Percentiles rank a stretch among this genome's conserved stretches.
Evolutionary conservation across 768 basidiomycete species (phyloP).

Genomic region (Fomitopsis serialis): DNA sequence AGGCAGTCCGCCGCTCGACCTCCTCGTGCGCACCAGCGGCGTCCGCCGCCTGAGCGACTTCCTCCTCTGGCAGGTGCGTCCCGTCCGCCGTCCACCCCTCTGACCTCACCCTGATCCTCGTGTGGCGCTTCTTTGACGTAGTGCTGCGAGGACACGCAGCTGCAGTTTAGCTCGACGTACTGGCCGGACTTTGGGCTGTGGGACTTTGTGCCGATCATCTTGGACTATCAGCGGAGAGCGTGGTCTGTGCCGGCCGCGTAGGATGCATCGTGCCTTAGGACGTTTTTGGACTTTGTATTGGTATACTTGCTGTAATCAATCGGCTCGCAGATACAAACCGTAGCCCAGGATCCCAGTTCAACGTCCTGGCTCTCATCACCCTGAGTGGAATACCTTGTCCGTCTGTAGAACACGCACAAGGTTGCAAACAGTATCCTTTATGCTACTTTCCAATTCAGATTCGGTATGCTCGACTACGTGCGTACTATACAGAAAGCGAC

Average conservation of each 20-base stretch:
- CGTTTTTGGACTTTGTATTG: background rate
- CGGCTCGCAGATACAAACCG: no score
- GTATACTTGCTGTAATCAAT: background rate
- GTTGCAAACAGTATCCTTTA: no score
- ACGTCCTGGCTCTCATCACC: no score
- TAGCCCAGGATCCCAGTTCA: no score
- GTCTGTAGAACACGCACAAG: no score
- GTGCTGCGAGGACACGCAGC: constrained; percentile 78
- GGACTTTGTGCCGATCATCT: constrained; percentile 82
- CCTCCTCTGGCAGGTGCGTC: constrained; percentile 89
- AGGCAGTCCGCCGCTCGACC: constrained; percentile 78
- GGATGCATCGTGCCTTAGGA: background rate
- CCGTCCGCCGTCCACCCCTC: background rate
- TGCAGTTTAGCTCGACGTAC: constrained; percentile 79
- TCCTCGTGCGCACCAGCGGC: constrained; percentile 88
- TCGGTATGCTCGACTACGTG: no score
- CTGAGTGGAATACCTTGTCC: no score
- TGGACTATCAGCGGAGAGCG: constrained; percentile 80
- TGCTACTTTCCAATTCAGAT: no score
- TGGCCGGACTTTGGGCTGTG: constrained; percentile 93
- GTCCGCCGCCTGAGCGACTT: constrained; percentile 87
- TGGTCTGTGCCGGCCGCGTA: constrained; percentile 32
- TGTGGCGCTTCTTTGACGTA: constrained; percentile 29
- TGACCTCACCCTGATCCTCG: background rate
- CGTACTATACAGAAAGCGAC: no score